phyloP scores from a whole-genome alignment of 495 filamentous ascomycete species.

The Hypomontagnella monticulosa region DNA sequence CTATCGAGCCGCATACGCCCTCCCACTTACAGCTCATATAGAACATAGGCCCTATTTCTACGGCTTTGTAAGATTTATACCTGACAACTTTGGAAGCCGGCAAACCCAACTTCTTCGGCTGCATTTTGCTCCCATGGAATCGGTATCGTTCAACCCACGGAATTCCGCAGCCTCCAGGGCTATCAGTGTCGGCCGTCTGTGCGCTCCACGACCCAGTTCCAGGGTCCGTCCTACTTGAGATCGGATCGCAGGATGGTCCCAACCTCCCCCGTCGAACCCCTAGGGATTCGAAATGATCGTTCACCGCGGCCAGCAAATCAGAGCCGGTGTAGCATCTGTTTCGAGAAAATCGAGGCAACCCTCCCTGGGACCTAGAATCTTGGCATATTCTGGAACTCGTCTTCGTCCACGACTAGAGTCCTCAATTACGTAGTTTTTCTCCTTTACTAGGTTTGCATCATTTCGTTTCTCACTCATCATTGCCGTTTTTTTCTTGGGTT shows the following conservation, averaged over 20 bases:
- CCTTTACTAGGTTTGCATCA: slow-evolving; percentile 41
- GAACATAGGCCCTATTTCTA: slow-evolving; percentile 11
- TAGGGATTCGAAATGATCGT: slow-evolving; percentile 43
- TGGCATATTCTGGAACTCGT: slow-evolving; percentile 44
- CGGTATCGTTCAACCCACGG: slow-evolving; percentile 23
- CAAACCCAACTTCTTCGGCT: background rate
- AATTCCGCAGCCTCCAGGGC: slow-evolving; percentile 27
- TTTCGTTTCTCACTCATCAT: slow-evolving; percentile 40
- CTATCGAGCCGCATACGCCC: slow-evolving; percentile 25
- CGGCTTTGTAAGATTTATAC: slow-evolving; percentile 3
- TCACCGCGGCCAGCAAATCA: slow-evolving; percentile 35
- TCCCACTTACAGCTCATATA: slow-evolving; percentile 19
- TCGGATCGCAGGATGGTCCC: slow-evolving; percentile 40
- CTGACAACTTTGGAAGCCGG: background rate
- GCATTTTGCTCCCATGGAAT: slow-evolving; percentile 11
- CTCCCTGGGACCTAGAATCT: slow-evolving; percentile 39
- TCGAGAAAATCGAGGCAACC: slow-evolving; percentile 41
- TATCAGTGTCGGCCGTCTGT: slow-evolving; percentile 37
- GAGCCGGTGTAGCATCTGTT: slow-evolving; percentile 28
- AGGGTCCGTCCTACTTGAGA: slow-evolving; percentile 30
- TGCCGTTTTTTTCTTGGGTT: slow-evolving; percentile 18
- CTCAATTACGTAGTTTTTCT: slow-evolving; percentile 40
- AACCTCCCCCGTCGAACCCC: slow-evolving; percentile 35
- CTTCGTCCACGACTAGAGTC: slow-evolving; percentile 27
- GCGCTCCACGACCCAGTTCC: slow-evolving; percentile 29